These are phyloP conservation scores for Pestalotiopsis sp. DNA, from an alignment of 2,329 filamentous ascomycete genomes.

Conservation along the genomic window DNA sequence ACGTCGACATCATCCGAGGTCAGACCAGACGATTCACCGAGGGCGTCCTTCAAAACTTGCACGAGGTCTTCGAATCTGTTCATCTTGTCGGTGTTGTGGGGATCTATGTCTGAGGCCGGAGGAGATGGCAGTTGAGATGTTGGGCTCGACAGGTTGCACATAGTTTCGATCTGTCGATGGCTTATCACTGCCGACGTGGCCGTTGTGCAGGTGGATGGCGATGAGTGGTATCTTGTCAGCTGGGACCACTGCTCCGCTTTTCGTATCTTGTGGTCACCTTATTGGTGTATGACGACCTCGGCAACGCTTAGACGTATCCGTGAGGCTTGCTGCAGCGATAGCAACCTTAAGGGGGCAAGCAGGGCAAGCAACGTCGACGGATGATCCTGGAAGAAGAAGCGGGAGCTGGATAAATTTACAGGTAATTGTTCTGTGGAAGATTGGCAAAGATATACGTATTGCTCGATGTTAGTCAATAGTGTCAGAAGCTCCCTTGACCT, in stretches of 20 bases:
- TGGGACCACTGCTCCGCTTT: slow-evolving; percentile 10
- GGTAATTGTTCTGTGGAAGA: neutral
- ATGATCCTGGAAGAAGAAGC: neutral
- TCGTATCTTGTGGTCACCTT: slow-evolving; percentile 9
- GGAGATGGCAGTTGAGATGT: neutral
- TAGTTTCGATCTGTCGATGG: neutral
- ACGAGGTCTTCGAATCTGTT: slow-evolving; percentile 73
- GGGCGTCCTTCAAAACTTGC: slow-evolving; percentile 68
- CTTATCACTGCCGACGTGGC: slow-evolving; percentile 5
- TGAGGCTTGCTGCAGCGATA: neutral
- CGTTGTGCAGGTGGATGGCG: neutral
- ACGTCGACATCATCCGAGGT: slow-evolving; percentile 82
- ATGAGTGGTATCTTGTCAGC: slow-evolving; percentile 10
- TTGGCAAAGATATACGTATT: too few species aligned
- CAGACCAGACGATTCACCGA: slow-evolving; percentile 82
- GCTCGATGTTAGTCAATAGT: neutral
- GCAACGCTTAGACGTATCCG: neutral
- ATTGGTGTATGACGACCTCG: slow-evolving; percentile 7
- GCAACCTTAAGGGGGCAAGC: neutral
- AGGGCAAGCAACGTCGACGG: neutral
- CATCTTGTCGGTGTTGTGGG: slow-evolving; percentile 18
- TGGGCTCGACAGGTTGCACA: slow-evolving; percentile 5
- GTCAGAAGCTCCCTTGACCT: neutral
- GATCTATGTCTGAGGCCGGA: neutral
- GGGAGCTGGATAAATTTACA: neutral